These are phyloP conservation scores for Peniophora sp. DNA, from an alignment of 1,284 basidiomycete species.

Conservation along the genomic window DNA sequence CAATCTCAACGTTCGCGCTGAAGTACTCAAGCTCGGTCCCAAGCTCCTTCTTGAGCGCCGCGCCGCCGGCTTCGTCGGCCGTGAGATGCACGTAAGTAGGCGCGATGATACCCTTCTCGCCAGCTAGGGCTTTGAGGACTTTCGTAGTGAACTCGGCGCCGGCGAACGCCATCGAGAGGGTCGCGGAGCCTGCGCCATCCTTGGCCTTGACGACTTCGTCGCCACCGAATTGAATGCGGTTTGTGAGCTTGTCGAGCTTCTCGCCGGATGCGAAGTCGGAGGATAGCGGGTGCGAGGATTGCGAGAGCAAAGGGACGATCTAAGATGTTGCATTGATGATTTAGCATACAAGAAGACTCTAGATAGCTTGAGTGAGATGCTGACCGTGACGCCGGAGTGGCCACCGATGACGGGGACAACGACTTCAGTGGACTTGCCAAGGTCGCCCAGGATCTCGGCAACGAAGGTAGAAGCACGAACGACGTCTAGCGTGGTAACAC, in stretches of 20 bases:
- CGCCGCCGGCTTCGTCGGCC: slow-evolving; percentile 69
- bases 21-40: slow-evolving; percentile 74
- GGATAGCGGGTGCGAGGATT: slow-evolving; percentile 72
- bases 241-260: slow-evolving; percentile 42
- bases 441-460: slow-evolving; percentile 68
- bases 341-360: slow-evolving; percentile 4
- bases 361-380: slow-evolving; percentile 14
- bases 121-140: slow-evolving; percentile 79
- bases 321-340: slow-evolving; percentile 16
- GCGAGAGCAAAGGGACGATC: slow-evolving; percentile 96
- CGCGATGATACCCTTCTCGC: slow-evolving; percentile 80
- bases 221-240: slow-evolving; percentile 73
- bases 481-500: slow-evolving; percentile 97
- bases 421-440: slow-evolving; percentile 58
- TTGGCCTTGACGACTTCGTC: slow-evolving; percentile 81
- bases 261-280: slow-evolving; percentile 41
- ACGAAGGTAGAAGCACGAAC: slow-evolving; percentile 96
- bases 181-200: slow-evolving; percentile 71
- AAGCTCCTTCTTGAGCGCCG: slow-evolving; percentile 52
- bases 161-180: slow-evolving; percentile 73
- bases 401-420: slow-evolving; percentile 92
- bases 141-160: slow-evolving; percentile 75
- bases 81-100: slow-evolving; percentile 83
- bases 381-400: slow-evolving; percentile 88
- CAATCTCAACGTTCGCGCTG: slow-evolving; percentile 78